Evolutionary conservation across 106 monocot genomes (phyloP).

Genomic region (Allium cepa): DNA sequence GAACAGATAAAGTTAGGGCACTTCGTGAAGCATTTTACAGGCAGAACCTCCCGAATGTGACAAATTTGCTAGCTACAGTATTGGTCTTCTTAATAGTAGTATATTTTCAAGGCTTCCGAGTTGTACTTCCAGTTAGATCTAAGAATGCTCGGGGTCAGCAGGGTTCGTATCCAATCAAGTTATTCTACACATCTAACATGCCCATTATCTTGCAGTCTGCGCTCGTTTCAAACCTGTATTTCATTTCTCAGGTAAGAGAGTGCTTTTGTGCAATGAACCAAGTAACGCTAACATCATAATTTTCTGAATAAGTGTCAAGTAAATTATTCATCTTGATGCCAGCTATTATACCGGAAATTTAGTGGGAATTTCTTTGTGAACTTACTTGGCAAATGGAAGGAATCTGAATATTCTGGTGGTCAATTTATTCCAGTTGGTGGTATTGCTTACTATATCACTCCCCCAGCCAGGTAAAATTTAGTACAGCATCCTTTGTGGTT

Average conservation of each 20-base stretch:
- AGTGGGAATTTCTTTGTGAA: conserved; percentile 35
- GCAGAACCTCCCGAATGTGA: conserved; percentile 32
- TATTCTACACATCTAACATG: conserved; percentile 33
- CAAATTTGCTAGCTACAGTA: conserved; percentile 28
- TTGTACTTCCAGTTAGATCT: conserved; percentile 30
- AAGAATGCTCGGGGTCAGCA: conserved; percentile 27
- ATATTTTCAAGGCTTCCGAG: conserved; percentile 28
- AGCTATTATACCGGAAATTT: conserved; percentile 23
- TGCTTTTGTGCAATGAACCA: no score
- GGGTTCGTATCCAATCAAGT: conserved; percentile 21
- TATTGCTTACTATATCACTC: conserved; percentile 2
- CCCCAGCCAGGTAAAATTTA: neutral
- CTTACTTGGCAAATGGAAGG: conserved; percentile 20
- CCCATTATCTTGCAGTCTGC: conserved; percentile 31
- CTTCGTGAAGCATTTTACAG: conserved; percentile 12
- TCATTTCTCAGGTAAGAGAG: conserved; percentile 19
- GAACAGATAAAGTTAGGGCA: conserved; percentile 26
- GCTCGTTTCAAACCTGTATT: conserved; percentile 28
- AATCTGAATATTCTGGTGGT: conserved; percentile 5
- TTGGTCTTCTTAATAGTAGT: conserved; percentile 26
- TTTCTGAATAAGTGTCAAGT: neutral
- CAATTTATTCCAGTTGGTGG: conserved; percentile 3
- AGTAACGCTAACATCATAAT: no score
- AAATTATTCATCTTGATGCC: conserved; percentile 2
- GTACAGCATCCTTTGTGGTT: neutral